Percentiles rank a stretch among this genome's conserved stretches.
phyloP scores from a whole-genome alignment of 2,329 filamentous ascomycete species.

The Xylogone sp. region DNA sequence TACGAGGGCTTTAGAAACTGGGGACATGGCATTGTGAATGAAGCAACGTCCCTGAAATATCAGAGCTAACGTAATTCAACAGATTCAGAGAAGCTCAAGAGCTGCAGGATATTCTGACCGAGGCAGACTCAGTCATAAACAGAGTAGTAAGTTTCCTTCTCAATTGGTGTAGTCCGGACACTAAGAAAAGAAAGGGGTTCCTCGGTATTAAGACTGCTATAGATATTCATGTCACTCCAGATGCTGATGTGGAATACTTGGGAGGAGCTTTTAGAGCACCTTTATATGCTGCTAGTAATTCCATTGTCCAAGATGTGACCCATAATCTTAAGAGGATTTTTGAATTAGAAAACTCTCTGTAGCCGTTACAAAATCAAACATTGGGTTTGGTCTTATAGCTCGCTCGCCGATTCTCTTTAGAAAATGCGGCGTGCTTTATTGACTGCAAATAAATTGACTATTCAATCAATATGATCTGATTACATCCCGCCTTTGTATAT shows the following conservation, averaged over 20 bases:
- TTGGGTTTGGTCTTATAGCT: no score
- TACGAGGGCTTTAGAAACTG: not conserved
- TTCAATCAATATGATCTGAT: no score
- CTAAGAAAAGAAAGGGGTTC: not conserved
- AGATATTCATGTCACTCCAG: not conserved
- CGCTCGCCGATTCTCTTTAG: no score
- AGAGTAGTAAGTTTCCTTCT: not conserved
- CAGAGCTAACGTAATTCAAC: not conserved
- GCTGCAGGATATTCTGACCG: not conserved
- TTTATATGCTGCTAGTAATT: not conserved
- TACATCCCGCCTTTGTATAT: no score
- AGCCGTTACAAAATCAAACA: no score
- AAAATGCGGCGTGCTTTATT: no score
- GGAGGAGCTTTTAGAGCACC: not conserved
- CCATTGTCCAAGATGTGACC: not conserved
- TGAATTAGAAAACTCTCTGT: not conserved
- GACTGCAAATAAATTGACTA: no score
- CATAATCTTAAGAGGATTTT: not conserved
- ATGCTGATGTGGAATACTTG: not conserved
- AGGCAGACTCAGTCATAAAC: not conserved
- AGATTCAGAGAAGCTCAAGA: not conserved
- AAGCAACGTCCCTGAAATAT: not conserved
- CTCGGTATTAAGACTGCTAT: not conserved
- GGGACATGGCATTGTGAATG: not conserved
- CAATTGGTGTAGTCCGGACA: no score